Percentiles rank a stretch among this genome's conserved stretches.
Conservation (phyloP, 2,329 filamentous ascomycete species). For the Pseudonectria buxi region DNA sequence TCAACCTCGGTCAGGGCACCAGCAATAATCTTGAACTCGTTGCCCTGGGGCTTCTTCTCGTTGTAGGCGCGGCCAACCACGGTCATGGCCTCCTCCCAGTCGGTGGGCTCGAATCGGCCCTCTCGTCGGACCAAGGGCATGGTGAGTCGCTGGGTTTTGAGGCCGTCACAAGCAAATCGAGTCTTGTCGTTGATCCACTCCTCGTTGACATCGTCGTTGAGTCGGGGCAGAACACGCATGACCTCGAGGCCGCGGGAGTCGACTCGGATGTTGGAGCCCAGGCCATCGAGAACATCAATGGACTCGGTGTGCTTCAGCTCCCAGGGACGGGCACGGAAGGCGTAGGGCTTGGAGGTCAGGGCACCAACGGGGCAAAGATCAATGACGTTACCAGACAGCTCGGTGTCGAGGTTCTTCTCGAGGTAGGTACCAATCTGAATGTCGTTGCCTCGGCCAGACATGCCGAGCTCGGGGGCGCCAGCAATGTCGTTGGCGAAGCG, state of each 20-base stretch:
- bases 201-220: slow-evolving; percentile 98
- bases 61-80: slow-evolving; percentile 79
- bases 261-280: slow-evolving; percentile 91
- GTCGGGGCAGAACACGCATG: slow-evolving; percentile 84
- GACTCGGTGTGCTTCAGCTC: slow-evolving; percentile 95
- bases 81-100: slow-evolving; percentile 91
- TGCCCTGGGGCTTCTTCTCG: slow-evolving; percentile 71
- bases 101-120: slow-evolving; percentile 83
- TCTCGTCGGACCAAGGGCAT: slow-evolving; percentile 84
- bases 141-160: slow-evolving; percentile 93
- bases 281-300: slow-evolving; percentile 84
- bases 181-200: slow-evolving; percentile 99
- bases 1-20: slow-evolving; percentile 89
- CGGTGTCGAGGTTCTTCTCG: slow-evolving; percentile 86
- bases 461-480: slow-evolving; percentile 90
- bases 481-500: slow-evolving; percentile 97
- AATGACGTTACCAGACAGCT: slow-evolving; percentile 95
- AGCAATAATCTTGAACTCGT: slow-evolving; percentile 94
- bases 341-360: slow-evolving; percentile 93
- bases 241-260: slow-evolving; percentile 92
- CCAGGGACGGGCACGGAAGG: slow-evolving; percentile 94
- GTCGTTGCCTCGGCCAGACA: slow-evolving; percentile 90
- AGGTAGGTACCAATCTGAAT: slow-evolving; percentile 98
- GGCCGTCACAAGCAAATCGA: slow-evolving; percentile 89
- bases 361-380: slow-evolving; percentile 97